Base-by-base conservation (phyloP, 2,329 filamentous ascomycete genomes). In the Colletotrichum sp. region DNA sequence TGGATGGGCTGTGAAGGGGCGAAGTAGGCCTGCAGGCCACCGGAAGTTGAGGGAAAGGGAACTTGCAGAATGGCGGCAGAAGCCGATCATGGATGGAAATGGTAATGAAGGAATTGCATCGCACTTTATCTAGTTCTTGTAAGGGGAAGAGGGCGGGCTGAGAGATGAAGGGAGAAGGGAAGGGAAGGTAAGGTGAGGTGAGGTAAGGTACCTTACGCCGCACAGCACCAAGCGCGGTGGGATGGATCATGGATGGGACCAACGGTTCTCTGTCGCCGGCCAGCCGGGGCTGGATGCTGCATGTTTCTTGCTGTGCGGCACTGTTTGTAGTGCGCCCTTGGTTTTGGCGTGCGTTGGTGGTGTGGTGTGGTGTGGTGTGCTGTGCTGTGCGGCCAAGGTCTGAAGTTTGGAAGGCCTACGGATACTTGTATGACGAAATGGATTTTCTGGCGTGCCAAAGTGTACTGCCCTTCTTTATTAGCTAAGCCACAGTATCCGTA, bases 351-450 rank as follows among this genome's bases (percentile, higher is more conserved):
- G 18, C 18, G 18, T 44, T 44, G 55, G 39, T 69, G 49, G 36
- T 13, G 18, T 30, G 36, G 18, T 18, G 18, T 44, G 55, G n/a
- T 64, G 39, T 63, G 55, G 26, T 64, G 39, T 57, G 62, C 18
- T 13, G 26, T 59, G 62, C 21, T 15, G 26, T 59, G 8, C 36
- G 39, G 32, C 32, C 44, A 49, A 16, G 6, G 26, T 39, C 28
- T 59, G 63, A 52, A 71, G 69, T 28, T 32, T 62, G 39, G n/a
- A 16, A 49, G 63, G 28, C 44, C n/a, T 49, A 30, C 8, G 28
- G 28, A 30, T 30, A 13, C 9, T 49, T 49, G 44, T 55, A 75
- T 75, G 73, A 75, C 73, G 73, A 72, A 66, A 75, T 75, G 24
- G 63, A 75, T 68, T 60, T 62, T 75, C 26, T 59, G 44, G 18